These are phyloP conservation scores for Asterochloris erici DNA, from an alignment of 139 green algal species.

Conservation along the genomic window DNA sequence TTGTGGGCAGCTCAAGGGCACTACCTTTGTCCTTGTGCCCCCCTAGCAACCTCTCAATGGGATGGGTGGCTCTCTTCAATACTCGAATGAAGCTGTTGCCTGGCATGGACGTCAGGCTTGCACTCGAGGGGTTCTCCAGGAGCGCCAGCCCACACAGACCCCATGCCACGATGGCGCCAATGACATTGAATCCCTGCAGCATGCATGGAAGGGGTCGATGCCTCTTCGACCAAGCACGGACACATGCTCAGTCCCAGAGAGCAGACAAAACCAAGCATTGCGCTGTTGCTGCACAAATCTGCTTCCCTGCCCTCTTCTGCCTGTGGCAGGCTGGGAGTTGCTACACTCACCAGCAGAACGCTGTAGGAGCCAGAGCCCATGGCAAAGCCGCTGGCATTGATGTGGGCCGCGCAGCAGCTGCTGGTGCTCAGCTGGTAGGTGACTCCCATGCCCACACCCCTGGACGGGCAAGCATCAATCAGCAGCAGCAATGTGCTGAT, in stretches of 20 bases:
- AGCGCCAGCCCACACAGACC: slow-evolving; percentile 12
- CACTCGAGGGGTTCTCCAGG: slow-evolving; percentile 22
- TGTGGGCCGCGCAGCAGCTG: slow-evolving; percentile 16
- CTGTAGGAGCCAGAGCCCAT: slow-evolving; percentile 10
- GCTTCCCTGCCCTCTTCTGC: too few species aligned
- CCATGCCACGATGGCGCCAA: slow-evolving; percentile 23
- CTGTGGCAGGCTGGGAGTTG: too few species aligned
- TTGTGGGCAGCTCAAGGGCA: not conserved
- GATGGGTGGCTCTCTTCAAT: slow-evolving; percentile 11
- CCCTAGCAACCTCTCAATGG: not conserved
- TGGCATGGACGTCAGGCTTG: not conserved
- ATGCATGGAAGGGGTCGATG: not conserved
- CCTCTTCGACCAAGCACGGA: too few species aligned
- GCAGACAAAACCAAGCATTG: too few species aligned
- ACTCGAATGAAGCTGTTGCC: slow-evolving; percentile 10
- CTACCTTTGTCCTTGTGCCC: not conserved
- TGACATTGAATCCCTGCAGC: slow-evolving; percentile 26
- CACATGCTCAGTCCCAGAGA: too few species aligned
- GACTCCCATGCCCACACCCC: slow-evolving; percentile 23
- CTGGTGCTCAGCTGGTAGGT: slow-evolving; percentile 23
- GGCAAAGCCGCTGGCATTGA: slow-evolving; percentile 16
- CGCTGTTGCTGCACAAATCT: too few species aligned
- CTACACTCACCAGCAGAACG: too few species aligned
- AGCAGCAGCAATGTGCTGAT: not conserved
- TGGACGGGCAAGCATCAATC: not conserved